Percentiles rank a stretch among this genome's conserved stretches.
phyloP scores from a whole-genome alignment of 2,329 filamentous ascomycete genomes.

The Ceratocystis harringtonii region DNA sequence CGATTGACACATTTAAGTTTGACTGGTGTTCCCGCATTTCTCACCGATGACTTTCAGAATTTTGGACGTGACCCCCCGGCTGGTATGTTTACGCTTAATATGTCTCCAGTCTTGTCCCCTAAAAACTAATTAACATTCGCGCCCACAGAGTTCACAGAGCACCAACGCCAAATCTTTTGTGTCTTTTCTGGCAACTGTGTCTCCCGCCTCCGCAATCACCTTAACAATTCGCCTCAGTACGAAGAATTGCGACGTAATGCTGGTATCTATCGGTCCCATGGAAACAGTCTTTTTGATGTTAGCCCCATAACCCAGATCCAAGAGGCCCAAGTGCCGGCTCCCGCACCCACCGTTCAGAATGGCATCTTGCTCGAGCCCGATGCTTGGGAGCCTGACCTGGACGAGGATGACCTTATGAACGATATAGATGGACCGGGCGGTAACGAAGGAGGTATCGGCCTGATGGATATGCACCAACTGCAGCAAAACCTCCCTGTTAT shows the following conservation, averaged over 20 bases:
- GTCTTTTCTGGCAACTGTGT: constrained; percentile 90
- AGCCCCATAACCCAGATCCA: not conserved
- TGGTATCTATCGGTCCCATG: not conserved
- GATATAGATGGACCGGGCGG: not conserved
- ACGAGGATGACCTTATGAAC: constrained; percentile 5
- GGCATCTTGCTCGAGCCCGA: not conserved
- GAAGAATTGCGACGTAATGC: constrained; percentile 27
- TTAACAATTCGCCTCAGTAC: constrained; percentile 45
- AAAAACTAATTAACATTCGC: constrained; percentile 20
- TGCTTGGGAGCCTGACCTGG: not conserved
- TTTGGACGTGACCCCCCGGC: constrained; percentile 78
- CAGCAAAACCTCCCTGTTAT: not conserved
- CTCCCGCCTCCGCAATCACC: constrained; percentile 55
- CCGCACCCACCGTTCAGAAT: constrained; percentile 1
- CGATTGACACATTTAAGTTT: constrained; percentile 87
- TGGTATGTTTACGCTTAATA: constrained; percentile 30
- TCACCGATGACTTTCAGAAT: constrained; percentile 65
- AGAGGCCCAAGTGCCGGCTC: not conserved
- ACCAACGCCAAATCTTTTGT: constrained; percentile 90
- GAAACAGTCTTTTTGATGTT: not conserved
- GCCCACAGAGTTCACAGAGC: constrained; percentile 72
- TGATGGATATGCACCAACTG: constrained; percentile 4
- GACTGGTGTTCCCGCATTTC: constrained; percentile 83
- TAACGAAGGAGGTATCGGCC: not conserved
- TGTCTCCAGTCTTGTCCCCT: not conserved